These are phyloP conservation scores for Tolypocladium guangdongense DNA, from an alignment of 2,329 filamentous ascomycete species.

Conservation along the genomic window DNA sequence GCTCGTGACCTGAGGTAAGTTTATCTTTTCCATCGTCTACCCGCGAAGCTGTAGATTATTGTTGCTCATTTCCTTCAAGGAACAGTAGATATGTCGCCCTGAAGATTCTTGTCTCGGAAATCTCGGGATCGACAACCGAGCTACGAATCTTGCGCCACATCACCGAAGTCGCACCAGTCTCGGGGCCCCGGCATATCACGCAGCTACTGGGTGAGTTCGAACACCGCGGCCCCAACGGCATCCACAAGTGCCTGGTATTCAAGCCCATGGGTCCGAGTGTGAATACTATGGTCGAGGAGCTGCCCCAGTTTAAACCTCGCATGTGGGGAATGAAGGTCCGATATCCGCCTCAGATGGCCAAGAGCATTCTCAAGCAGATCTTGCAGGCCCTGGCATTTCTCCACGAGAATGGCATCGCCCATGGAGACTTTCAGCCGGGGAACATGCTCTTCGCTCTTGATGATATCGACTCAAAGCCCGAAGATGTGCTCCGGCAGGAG, in stretches of 20 bases:
- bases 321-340: slow-evolving; percentile 14
- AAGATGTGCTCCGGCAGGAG: slow-evolving; percentile 13
- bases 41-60: neutral
- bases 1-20: slow-evolving; percentile 19
- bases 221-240: slow-evolving; percentile 19
- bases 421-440: slow-evolving; percentile 28
- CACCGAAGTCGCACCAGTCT: slow-evolving; percentile 8
- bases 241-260: slow-evolving; percentile 18
- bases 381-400: slow-evolving; percentile 24
- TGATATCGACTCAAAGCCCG: slow-evolving; percentile 13
- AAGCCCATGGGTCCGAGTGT: slow-evolving; percentile 25
- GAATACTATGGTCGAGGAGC: slow-evolving; percentile 22
- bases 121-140: slow-evolving; percentile 7
- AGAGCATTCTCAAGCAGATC: slow-evolving; percentile 26
- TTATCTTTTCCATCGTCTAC: neutral
- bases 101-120: slow-evolving; percentile 10
- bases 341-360: slow-evolving; percentile 29
- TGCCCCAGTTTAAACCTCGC: slow-evolving; percentile 19
- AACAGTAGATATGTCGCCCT: slow-evolving; percentile 15
- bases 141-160: slow-evolving; percentile 10
- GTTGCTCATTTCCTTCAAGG: slow-evolving; percentile 4
- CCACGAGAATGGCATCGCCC: slow-evolving; percentile 25
- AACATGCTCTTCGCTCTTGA: slow-evolving; percentile 24
- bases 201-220: slow-evolving; percentile 16
- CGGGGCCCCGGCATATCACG: slow-evolving; percentile 18